phyloP scores from a whole-genome alignment of 441 rosid genomes.

The Corymbia calophylla region DNA sequence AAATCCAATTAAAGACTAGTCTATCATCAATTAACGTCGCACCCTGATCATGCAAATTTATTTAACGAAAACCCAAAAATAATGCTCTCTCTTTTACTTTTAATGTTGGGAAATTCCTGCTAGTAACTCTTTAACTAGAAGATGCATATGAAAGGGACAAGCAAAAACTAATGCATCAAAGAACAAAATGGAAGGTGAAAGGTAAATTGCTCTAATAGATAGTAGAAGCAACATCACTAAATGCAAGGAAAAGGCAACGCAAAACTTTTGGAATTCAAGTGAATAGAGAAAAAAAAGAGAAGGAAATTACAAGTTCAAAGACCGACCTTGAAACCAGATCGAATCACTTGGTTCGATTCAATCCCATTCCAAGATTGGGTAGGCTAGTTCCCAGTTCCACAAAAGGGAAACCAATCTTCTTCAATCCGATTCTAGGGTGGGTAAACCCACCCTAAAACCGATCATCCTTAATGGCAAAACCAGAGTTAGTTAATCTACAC shows the following conservation, averaged over 20 bases:
- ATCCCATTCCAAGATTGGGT: not conserved
- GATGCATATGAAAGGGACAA: not conserved
- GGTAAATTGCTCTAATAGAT: not conserved
- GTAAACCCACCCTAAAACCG: accelerated
- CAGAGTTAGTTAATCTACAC: not conserved
- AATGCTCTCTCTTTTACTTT: not conserved
- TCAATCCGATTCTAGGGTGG: accelerated
- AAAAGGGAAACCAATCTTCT: accelerated
- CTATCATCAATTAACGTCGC: not conserved
- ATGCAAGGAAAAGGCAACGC: not conserved
- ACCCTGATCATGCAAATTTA: not conserved
- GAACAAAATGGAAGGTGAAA: not conserved
- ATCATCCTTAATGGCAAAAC: not conserved
- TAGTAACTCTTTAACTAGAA: not conserved
- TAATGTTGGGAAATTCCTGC: not conserved
- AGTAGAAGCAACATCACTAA: not conserved
- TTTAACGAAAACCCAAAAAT: not conserved
- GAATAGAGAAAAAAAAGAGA: accelerated
- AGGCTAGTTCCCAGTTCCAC: not conserved
- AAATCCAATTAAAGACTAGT: not conserved
- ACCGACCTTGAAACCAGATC: accelerated
- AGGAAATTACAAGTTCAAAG: accelerated
- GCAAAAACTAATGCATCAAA: not conserved
- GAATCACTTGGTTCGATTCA: not conserved
- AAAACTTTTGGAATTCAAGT: not conserved